phyloP scores from a whole-genome alignment of 73 alveolate species.

The Tetrahymena malaccensis region DNA sequence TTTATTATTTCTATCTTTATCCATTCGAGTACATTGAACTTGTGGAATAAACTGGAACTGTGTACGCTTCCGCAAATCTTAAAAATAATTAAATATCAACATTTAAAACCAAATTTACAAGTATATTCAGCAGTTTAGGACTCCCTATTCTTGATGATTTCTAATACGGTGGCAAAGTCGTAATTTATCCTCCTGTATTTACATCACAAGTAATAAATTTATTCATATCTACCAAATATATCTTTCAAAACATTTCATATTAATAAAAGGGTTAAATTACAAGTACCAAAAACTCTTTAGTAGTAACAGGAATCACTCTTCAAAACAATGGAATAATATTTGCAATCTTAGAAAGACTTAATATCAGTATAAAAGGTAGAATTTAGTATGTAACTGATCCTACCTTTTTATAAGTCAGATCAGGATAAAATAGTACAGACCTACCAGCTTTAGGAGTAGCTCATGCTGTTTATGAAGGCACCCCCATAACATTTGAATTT shows the following conservation, averaged over 20 bases:
- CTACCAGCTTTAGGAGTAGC: neutral
- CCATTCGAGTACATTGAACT: neutral
- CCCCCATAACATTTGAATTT: neutral
- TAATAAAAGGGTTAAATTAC: neutral
- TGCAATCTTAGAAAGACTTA: neutral
- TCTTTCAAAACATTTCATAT: neutral
- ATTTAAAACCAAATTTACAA: neutral
- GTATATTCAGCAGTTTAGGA: neutral
- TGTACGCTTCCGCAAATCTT: neutral
- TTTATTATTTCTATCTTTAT: neutral
- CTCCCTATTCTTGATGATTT: neutral
- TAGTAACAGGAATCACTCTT: neutral
- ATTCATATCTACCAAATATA: too few relatives aligned
- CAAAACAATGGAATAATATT: neutral
- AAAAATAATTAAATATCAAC: neutral
- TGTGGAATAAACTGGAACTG: neutral
- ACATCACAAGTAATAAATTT: neutral
- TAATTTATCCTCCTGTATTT: neutral
- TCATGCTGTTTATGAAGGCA: neutral
- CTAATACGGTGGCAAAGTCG: neutral
- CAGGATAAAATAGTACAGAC: neutral
- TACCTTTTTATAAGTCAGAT: neutral
- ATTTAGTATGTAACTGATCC: neutral
- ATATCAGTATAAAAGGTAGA: neutral
- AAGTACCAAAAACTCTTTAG: neutral